Conservation (phyloP, 257 asterid genomes). For the Verbena officinalis region DNA sequence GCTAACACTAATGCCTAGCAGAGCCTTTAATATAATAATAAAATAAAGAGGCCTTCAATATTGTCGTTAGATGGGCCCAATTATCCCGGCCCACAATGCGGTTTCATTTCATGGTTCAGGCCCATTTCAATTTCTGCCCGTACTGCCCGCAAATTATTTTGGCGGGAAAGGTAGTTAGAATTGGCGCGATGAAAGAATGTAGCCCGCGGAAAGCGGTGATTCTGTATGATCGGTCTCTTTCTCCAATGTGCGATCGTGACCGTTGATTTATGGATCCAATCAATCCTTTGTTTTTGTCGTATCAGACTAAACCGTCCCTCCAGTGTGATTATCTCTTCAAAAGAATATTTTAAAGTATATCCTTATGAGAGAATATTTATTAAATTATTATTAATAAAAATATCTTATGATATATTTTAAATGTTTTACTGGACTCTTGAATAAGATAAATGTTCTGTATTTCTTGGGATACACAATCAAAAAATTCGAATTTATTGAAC, state of each 20-base stretch:
- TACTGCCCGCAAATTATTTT: slow-evolving; percentile 22
- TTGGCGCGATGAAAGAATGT: slow-evolving; percentile 27
- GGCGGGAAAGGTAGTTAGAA: slow-evolving; percentile 24
- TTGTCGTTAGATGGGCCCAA: not conserved
- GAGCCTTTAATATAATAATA: not conserved
- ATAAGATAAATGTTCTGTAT: too few species aligned
- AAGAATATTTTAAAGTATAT: too few species aligned
- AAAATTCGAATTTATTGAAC: too few species aligned
- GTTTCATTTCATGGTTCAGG: slow-evolving; percentile 2
- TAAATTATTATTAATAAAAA: too few species aligned
- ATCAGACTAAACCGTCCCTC: too few species aligned
- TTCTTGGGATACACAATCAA: too few species aligned
- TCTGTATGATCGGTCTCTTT: slow-evolving; percentile 4
- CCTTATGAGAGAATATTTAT: too few species aligned
- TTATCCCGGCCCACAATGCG: slow-evolving; percentile 27
- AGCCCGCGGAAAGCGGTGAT: slow-evolving; percentile 26
- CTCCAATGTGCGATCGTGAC: slow-evolving; percentile 14
- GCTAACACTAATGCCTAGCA: not conserved
- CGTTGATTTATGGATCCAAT: slow-evolving; percentile 15
- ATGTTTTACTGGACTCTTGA: too few species aligned
- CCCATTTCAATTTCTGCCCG: slow-evolving; percentile 34
- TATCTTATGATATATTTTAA: too few species aligned
- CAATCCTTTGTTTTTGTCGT: not conserved
- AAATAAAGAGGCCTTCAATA: not conserved
- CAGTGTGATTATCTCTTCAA: too few species aligned